phyloP scores from a whole-genome alignment of 306 rosid species.

The Quercus berberidifolia region DNA sequence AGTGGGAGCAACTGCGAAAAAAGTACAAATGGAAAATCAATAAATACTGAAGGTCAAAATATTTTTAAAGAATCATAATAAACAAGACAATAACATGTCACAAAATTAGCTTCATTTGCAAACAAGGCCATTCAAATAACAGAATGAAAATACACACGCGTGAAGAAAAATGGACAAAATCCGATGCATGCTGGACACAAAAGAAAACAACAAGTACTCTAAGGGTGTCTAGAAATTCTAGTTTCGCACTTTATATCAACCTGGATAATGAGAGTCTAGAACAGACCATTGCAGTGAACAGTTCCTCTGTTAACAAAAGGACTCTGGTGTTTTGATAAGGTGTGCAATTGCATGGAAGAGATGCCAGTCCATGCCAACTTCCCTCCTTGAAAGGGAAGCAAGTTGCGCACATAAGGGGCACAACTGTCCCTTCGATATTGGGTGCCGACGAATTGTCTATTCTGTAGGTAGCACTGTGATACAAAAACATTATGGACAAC shows the following conservation, averaged over 20 bases:
- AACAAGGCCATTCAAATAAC: slow-evolving; percentile 4
- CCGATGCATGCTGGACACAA: not conserved
- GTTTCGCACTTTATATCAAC: slow-evolving; percentile 41
- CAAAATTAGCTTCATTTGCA: not conserved
- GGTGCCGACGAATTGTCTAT: slow-evolving; percentile 50
- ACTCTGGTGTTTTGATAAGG: slow-evolving; percentile 50
- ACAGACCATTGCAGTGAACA: slow-evolving; percentile 92
- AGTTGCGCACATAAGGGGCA: slow-evolving; percentile 59
- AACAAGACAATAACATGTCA: not conserved
- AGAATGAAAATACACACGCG: slow-evolving; percentile 7
- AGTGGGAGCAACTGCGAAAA: slow-evolving; percentile 70
- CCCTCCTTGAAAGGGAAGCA: slow-evolving; percentile 74
- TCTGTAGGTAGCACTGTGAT: slow-evolving; percentile 71
- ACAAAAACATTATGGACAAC: slow-evolving; percentile 77
- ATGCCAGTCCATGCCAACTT: slow-evolving; percentile 76
- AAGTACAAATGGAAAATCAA: slow-evolving; percentile 22
- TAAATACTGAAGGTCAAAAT: slow-evolving; percentile 3
- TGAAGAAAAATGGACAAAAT: not conserved
- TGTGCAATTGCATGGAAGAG: slow-evolving; percentile 79
- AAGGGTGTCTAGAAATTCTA: slow-evolving; percentile 23
- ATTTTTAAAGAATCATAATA: not conserved
- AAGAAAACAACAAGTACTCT: slow-evolving; percentile 7
- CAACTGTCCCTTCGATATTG: slow-evolving; percentile 55
- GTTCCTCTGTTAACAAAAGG: slow-evolving; percentile 48
- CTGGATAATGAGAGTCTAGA: slow-evolving; percentile 73